phyloP scores from a whole-genome alignment of 306 rosid species.

The Lathyrus oleraceus region DNA sequence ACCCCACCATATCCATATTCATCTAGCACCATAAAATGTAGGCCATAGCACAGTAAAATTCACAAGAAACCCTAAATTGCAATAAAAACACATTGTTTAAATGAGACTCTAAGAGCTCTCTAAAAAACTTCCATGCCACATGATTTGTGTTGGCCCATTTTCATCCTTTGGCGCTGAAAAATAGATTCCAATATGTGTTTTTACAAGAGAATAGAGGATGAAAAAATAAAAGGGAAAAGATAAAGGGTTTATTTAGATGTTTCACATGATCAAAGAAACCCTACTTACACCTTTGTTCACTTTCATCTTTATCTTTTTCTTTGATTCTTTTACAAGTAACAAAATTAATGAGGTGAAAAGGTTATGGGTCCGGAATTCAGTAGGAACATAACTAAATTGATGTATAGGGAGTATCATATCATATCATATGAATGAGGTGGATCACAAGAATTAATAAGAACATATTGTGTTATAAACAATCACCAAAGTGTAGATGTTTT shows the following conservation, averaged over 20 bases:
- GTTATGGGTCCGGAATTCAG: constrained; percentile 8
- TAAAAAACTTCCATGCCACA: neutral
- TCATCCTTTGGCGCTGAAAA: constrained; percentile 32
- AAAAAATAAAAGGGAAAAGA: neutral
- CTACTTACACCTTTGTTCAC: constrained; percentile 18
- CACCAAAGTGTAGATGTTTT: neutral
- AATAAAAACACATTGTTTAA: constrained; percentile 19
- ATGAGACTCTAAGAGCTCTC: constrained; percentile 28
- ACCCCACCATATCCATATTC: constrained; percentile 31
- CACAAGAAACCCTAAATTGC: constrained; percentile 32
- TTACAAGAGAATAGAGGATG: constrained; percentile 10
- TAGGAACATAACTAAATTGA: neutral
- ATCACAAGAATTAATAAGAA: neutral
- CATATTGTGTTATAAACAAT: neutral
- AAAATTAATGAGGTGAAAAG: neutral
- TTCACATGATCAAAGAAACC: constrained; percentile 51
- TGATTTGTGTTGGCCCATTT: constrained; percentile 40
- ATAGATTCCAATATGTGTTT: constrained; percentile 25
- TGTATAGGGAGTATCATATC: neutral
- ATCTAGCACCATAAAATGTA: neutral
- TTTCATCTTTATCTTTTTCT: constrained; percentile 34
- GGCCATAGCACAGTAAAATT: constrained; percentile 3
- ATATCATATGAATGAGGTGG: neutral
- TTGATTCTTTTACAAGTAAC: constrained; percentile 23
- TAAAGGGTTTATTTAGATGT: constrained; percentile 10